Base-by-base conservation (phyloP, 2,329 filamentous ascomycete genomes). In the Sporothrix variecibatus region DNA sequence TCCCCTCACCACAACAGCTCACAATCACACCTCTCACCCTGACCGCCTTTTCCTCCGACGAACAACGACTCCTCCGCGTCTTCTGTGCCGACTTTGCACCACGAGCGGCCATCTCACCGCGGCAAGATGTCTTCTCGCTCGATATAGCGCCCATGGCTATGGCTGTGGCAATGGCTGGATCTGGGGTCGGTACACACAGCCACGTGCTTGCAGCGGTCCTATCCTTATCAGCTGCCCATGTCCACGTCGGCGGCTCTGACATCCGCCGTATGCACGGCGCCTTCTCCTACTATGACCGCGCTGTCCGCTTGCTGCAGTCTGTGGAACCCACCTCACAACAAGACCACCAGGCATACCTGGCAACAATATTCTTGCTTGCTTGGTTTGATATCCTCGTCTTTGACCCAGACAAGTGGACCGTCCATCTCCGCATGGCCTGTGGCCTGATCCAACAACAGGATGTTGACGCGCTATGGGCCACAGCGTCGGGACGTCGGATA, bases 41-140 rank as follows among this genome's bases (percentile, higher is more conserved):
- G 26, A 7, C 56, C 26, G 23, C 56, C 56, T 58, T 58, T 20
- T 15, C 56, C 12, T 1, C 56, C 11, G 26, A 28, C 11, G 56
- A 58, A 15, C 56, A 58, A 5, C 56, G 56, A 11, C 56, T 58
- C 3, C 26, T 58, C 0, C 26, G 26, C 56, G 23, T 58, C 26
- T 58, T 58, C 56, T 58, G 26, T 28, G 56, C 56, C 56, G 56
- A 58, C 56, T 58, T 58, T 58, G 56, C 56, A 28, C 56, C 56
- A 17, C 56, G 56, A 28, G 56, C 56, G 11, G 56, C 56, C 56
- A 58, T 58, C 56, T 58, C 56, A 23, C 26, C 56, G 2, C 26
- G 26, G 15, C 56, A 58, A 58, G 56, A 58, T 28, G 56, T 58
- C 56, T 58, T 58, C 26, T 58, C 56, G 6, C 56, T 58, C 6